These are phyloP conservation scores for Amaranthus palmeri DNA, from an alignment of 148 eudicot genomes.

Conservation along the genomic window DNA sequence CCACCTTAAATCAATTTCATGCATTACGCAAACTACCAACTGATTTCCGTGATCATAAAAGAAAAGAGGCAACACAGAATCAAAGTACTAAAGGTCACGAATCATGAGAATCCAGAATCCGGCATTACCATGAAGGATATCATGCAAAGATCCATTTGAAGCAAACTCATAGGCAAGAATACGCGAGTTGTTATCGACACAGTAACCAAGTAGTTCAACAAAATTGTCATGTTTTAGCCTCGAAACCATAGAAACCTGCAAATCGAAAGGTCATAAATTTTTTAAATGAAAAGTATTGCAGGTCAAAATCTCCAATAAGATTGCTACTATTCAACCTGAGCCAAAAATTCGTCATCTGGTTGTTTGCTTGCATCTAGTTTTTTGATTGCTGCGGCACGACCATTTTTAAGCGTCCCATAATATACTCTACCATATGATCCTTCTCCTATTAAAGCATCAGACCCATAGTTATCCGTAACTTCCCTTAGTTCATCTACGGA, in stretches of 20 bases:
- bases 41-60: background rate
- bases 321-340: conserved; percentile 47
- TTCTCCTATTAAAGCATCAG: conserved; percentile 77
- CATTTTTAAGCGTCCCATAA: conserved; percentile 51
- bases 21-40: conserved; percentile 6
- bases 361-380: conserved; percentile 70
- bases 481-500: conserved; percentile 71
- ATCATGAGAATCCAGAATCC: background rate
- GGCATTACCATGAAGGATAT: conserved; percentile 69
- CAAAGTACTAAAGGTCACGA: background rate
- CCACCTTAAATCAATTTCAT: background rate
- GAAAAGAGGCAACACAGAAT: background rate
- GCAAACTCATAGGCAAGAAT: conserved; percentile 85
- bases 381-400: conserved; percentile 70
- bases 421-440: conserved; percentile 92
- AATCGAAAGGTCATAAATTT: conserved; percentile 1
- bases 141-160: conserved; percentile 78
- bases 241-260: conserved; percentile 77
- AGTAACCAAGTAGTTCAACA: conserved; percentile 76
- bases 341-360: conserved; percentile 70
- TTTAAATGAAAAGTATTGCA: background rate
- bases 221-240: conserved; percentile 75
- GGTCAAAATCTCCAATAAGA: background rate
- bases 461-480: conserved; percentile 73
- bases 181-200: conserved; percentile 64